Base-by-base conservation (phyloP, 2,329 filamentous ascomycete species). In the Fusarium sp. region DNA sequence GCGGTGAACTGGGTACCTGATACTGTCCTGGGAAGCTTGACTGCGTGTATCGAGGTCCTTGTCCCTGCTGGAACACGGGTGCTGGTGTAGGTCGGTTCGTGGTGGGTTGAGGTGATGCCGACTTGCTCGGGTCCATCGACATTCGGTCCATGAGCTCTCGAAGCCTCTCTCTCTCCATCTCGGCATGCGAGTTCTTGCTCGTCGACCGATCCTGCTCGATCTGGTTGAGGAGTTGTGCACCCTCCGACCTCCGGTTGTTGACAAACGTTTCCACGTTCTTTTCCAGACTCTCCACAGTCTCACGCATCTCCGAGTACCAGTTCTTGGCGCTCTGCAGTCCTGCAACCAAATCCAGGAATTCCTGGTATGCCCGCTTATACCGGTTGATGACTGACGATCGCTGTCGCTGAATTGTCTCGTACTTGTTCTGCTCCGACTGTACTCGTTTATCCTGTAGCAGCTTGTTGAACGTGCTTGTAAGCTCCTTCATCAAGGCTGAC, bases 251-350 rank as follows among this genome's bases (percentile, higher is more conserved):
- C 60, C 96, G 90, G 81, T 99, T 99, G 85, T 95, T 97, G 74
- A 99, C 95, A 83, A 99, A 99, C 0, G 93, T 93, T 74, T 98
- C 96, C 2, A 99, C 96, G 77, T 99, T 99, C 88, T 98, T 96
- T 77, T 95, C 91, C 44, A 98, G 85, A 79, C 94, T 98, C 74
- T 96, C 93, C 0, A 97, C 94, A 1, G 95, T 98, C 73, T 98
- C 95, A 77, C 92, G 93, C 95, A 98, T 99, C 81, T 98, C 96
- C 4, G 90, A 89, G 80, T 99, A 99, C 89, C 98, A 99, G 62
- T 92, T 92, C 83, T 96, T 95, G 8, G 97, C 96, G 74, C 95
- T 92, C 78, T 93, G 90, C 6, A 99, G 86, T 2, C 96, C 96
- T 10, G 95, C 93, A 72, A 94, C 91, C 14, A 99, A 89, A 77